Evolutionary conservation across 208 protist species (phyloP).

Genomic region (Leishmania tropica): DNA sequence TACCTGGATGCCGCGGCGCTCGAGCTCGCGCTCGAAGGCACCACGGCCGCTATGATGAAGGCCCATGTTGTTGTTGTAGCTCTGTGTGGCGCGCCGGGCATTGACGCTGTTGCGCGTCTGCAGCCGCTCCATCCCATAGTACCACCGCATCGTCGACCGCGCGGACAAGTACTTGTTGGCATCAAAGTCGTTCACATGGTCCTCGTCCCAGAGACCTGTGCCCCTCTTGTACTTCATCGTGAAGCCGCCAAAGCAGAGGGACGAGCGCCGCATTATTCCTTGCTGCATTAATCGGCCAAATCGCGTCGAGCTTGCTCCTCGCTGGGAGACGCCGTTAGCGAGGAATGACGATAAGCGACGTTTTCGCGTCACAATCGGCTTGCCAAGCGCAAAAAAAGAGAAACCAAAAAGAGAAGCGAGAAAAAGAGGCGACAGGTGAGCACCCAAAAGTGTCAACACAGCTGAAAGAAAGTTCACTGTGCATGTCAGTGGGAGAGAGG

Average conservation of each 20-base stretch:
- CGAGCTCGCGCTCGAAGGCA: slow-evolving; percentile 87
- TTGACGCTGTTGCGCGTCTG: slow-evolving; percentile 74
- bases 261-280: slow-evolving; percentile 42
- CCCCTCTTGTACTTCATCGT: slow-evolving; percentile 89
- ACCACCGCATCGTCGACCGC: slow-evolving; percentile 84
- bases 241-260: slow-evolving; percentile 53
- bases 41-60: slow-evolving; percentile 86
- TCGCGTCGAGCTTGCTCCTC: not conserved
- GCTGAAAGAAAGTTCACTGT: not conserved
- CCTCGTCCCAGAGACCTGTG: slow-evolving; percentile 89
- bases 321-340: not conserved
- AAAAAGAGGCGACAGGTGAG: not conserved
- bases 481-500: not conserved
- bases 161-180: slow-evolving; percentile 77
- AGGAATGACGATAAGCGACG: not conserved
- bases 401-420: not conserved
- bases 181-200: slow-evolving; percentile 92
- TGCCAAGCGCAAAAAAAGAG: not conserved
- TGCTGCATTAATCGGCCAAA: not conserved
- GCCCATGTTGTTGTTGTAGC: slow-evolving; percentile 86
- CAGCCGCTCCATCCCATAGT: slow-evolving; percentile 82
- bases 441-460: not conserved
- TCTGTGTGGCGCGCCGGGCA: slow-evolving; percentile 67
- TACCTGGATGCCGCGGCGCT: slow-evolving; percentile 72
- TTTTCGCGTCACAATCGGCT: not conserved